Percentiles rank a stretch among this genome's conserved stretches.
Evolutionary conservation across 805 yeast genomes (phyloP).

Genomic region (Candida orba): DNA sequence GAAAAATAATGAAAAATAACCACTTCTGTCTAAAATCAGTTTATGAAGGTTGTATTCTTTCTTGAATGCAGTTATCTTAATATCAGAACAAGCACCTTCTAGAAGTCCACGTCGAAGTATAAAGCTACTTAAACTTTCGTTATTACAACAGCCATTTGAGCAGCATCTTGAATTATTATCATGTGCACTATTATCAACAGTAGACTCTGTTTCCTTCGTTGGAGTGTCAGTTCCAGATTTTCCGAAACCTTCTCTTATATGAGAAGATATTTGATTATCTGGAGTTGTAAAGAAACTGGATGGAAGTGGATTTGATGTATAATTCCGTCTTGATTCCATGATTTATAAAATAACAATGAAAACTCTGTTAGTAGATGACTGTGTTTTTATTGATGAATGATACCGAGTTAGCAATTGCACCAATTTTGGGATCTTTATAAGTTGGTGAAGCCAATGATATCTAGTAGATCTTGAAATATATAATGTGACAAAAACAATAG

Average conservation of each 20-base stretch:
- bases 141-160: slow-evolving; percentile 25
- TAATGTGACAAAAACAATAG: too few species aligned
- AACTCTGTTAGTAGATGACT: too few species aligned
- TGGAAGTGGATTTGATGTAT: background rate
- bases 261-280: background rate
- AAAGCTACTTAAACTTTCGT: slow-evolving; percentile 22
- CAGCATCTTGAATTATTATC: slow-evolving; percentile 13
- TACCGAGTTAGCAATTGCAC: too few species aligned
- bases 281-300: background rate
- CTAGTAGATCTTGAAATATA: too few species aligned
- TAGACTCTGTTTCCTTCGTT: slow-evolving; percentile 5
- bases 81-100: slow-evolving; percentile 42
- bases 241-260: background rate
- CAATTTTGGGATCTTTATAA: too few species aligned
- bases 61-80: slow-evolving; percentile 40
- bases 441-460: too few species aligned
- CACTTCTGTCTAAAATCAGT: slow-evolving; percentile 38
- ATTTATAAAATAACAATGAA: background rate
- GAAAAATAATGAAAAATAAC: slow-evolving; percentile 40
- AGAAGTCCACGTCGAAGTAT: slow-evolving; percentile 33
- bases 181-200: background rate
- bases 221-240: background rate
- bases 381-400: too few species aligned
- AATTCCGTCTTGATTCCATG: background rate
- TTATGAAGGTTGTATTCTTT: slow-evolving; percentile 38